phyloP scores from a whole-genome alignment of 108 stramenopile genomes.

The Cylindrotheca fusiformis region DNA sequence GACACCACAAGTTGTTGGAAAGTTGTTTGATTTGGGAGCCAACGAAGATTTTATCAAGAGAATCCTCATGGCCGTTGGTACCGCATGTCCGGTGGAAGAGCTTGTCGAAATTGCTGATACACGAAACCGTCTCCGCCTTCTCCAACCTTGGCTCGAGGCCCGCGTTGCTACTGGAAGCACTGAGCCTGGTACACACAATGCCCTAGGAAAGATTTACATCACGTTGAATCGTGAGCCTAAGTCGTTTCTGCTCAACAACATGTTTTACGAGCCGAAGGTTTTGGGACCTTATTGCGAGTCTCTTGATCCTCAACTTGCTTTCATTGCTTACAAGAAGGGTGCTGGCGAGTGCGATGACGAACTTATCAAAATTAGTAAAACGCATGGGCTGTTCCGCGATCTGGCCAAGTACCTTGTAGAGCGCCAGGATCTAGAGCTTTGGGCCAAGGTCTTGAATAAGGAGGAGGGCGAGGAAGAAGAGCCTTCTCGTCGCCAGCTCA shows the following conservation, averaged over 20 bases:
- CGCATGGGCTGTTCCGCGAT: slow-evolving; percentile 97
- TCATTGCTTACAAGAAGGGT: slow-evolving; percentile 98
- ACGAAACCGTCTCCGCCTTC: slow-evolving; percentile 92
- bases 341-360: slow-evolving; percentile 98
- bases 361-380: slow-evolving; percentile 94
- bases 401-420: slow-evolving; percentile 99
- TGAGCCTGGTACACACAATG: slow-evolving; percentile 99
- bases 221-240: slow-evolving; percentile 98
- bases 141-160: slow-evolving; percentile 99
- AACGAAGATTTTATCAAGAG: slow-evolving; percentile 99
- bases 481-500: slow-evolving; percentile 88
- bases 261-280: slow-evolving; percentile 99
- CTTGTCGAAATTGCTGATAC: slow-evolving; percentile 97
- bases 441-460: slow-evolving; percentile 93
- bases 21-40: slow-evolving; percentile 96
- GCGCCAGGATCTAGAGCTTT: slow-evolving; percentile 96
- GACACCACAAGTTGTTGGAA: slow-evolving; percentile 99
- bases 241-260: slow-evolving; percentile 98
- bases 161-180: slow-evolving; percentile 99
- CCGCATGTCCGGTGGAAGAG: slow-evolving; percentile 98
- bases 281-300: slow-evolving; percentile 99
- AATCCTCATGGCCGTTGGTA: slow-evolving; percentile 96
- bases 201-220: slow-evolving; percentile 99
- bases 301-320: slow-evolving; percentile 98
- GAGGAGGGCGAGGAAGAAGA: slow-evolving; percentile 78